Evolutionary conservation across 2,329 filamentous ascomycete genomes (phyloP).

Genomic region (Botrytis squamosa): DNA sequence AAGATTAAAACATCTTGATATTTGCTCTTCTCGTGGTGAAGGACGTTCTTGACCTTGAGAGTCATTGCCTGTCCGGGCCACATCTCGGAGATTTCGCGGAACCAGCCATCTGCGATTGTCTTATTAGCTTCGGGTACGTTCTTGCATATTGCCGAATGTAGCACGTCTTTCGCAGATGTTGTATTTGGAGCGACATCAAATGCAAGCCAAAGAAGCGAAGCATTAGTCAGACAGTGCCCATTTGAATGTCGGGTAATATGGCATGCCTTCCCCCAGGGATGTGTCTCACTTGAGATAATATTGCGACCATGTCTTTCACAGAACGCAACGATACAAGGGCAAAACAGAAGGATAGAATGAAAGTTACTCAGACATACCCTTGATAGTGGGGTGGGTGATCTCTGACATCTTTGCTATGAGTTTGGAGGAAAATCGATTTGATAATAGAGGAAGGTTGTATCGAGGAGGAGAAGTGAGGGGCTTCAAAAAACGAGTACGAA

Average conservation of each 20-base stretch:
- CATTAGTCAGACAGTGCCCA: not conserved
- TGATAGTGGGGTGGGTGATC: conserved; percentile 57
- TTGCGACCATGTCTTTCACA: not conserved
- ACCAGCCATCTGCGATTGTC: conserved; percentile 84
- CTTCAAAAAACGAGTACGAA: not conserved
- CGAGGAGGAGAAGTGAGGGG: not conserved
- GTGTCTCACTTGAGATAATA: conserved; percentile 17
- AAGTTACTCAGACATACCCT: conserved; percentile 47
- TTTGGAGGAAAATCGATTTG: conserved; percentile 1
- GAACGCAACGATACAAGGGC: not conserved
- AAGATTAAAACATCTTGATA: conserved; percentile 99
- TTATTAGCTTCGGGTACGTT: conserved; percentile 22
- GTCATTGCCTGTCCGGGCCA: conserved; percentile 99
- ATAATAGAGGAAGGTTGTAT: not conserved
- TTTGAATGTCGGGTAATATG: not conserved
- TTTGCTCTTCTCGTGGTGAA: conserved; percentile 98
- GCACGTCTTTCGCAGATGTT: conserved; percentile 6
- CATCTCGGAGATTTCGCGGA: conserved; percentile 98
- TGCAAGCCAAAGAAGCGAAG: conserved; percentile 8
- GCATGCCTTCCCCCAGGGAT: not conserved
- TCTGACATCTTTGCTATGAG: conserved; percentile 46
- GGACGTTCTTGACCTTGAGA: conserved; percentile 93
- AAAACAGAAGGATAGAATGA: not conserved
- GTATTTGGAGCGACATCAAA: conserved; percentile 1
- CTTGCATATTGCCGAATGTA: conserved; percentile 20